A percentile compares a stretch with the other conserved stretches of the same genome.
These are phyloP conservation scores for Tieghemiomyces parasiticus DNA, from an alignment of 192 early-diverging fungal genomes.

Conservation along the genomic window DNA sequence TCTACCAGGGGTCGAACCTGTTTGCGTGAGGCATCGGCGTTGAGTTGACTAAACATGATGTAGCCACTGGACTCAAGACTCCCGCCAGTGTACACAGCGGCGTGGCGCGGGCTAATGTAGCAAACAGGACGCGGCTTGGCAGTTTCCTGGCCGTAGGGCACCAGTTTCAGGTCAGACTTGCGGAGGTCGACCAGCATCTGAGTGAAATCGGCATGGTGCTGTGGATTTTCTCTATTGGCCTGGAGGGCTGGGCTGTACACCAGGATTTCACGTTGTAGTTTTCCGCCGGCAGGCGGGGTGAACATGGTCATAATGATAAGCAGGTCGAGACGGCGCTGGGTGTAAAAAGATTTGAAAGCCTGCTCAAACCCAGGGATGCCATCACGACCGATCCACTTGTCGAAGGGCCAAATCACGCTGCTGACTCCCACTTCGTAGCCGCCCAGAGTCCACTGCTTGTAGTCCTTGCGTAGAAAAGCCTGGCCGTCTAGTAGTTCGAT, in stretches of 20 bases:
- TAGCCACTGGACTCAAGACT: not conserved
- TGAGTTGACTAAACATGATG: not conserved
- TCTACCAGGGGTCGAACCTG: not conserved
- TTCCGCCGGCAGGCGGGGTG: not conserved
- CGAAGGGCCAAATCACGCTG: conserved; percentile 21
- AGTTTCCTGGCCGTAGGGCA: not conserved
- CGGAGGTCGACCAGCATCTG: not conserved
- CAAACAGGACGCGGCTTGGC: not conserved
- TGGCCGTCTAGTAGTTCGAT: conserved; percentile 18
- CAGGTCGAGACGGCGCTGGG: not conserved
- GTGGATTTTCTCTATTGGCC: not conserved
- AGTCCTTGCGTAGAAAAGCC: conserved; percentile 31
- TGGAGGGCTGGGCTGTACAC: not conserved
- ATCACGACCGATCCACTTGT: conserved; percentile 29
- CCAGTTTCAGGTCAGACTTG: not conserved
- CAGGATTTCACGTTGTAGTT: conserved; percentile 1
- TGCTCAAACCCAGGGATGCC: not conserved
- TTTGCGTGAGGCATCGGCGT: not conserved
- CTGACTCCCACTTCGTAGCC: conserved; percentile 27
- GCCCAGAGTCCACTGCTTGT: conserved; percentile 26
- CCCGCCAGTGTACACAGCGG: not conserved
- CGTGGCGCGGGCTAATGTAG: not conserved
- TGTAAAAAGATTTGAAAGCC: not conserved
- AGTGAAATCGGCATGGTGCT: not conserved
- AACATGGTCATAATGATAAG: conserved; percentile 1